phyloP scores from a whole-genome alignment of 495 filamentous ascomycete species.

The Apiosordaria backusii region DNA sequence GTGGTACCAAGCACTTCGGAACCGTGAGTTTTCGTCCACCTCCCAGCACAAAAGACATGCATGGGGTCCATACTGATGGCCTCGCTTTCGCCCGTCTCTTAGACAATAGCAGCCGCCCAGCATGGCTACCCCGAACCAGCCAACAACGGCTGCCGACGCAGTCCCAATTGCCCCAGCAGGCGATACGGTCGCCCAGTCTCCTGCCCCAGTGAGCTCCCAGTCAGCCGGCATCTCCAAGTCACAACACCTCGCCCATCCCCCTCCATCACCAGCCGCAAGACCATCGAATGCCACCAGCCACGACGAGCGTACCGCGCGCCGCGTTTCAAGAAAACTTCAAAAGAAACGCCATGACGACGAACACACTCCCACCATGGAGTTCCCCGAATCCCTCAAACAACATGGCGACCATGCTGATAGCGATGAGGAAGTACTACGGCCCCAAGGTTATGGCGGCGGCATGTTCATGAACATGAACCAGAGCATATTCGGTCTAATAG shows the following conservation, averaged over 20 bases:
- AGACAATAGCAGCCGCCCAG: background rate
- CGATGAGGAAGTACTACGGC: conserved; percentile 70
- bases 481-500: conserved; percentile 89
- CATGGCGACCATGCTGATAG: conserved; percentile 57
- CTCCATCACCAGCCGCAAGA: conserved; percentile 17
- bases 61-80: background rate
- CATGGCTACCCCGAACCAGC: background rate
- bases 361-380: conserved; percentile 61
- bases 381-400: conserved; percentile 75
- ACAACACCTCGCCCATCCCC: conserved; percentile 16
- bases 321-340: conserved; percentile 52
- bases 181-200: background rate
- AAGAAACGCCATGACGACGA: conserved; percentile 52
- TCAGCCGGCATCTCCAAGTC: conserved; percentile 14
- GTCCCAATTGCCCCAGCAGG: background rate
- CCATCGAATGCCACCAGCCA: conserved; percentile 15
- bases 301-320: conserved; percentile 30
- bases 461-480: conserved; percentile 80
- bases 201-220: background rate
- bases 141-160: background rate
- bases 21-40: background rate
- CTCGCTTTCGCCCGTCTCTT: background rate
- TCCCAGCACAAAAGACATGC: background rate
- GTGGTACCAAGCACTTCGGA: background rate
- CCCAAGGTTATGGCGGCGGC: conserved; percentile 48